These are phyloP conservation scores for Aspergillus sclerotiicarbonarius DNA, from an alignment of 495 filamentous ascomycete genomes.

Conservation along the genomic window DNA sequence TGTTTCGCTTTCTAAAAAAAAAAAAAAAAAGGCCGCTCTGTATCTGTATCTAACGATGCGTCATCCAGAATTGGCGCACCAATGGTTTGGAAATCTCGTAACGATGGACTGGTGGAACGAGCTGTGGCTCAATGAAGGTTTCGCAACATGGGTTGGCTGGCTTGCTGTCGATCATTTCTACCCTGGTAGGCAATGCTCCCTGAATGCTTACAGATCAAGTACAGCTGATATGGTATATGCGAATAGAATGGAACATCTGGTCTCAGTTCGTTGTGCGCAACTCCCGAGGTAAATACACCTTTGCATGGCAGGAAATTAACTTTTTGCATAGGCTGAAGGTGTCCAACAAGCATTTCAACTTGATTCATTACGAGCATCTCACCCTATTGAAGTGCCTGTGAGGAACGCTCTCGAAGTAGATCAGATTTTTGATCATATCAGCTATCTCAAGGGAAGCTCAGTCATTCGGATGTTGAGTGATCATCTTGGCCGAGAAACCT, in stretches of 20 bases:
- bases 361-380: slow-evolving; percentile 83
- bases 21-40: not conserved
- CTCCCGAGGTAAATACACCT: slow-evolving; percentile 48
- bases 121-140: slow-evolving; percentile 95
- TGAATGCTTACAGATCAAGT: not conserved
- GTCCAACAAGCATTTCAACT: slow-evolving; percentile 87
- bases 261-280: slow-evolving; percentile 82
- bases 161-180: slow-evolving; percentile 86
- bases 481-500: slow-evolving; percentile 80
- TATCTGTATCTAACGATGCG: slow-evolving; percentile 13
- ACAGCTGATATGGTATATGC: slow-evolving; percentile 9
- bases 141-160: slow-evolving; percentile 98
- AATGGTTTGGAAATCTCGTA: slow-evolving; percentile 98
- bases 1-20: slow-evolving; percentile 6
- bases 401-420: slow-evolving; percentile 88
- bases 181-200: slow-evolving; percentile 51
- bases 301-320: slow-evolving; percentile 30
- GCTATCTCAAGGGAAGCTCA: slow-evolving; percentile 92
- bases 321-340: slow-evolving; percentile 65
- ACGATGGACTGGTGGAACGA: slow-evolving; percentile 85
- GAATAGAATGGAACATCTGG: slow-evolving; percentile 86
- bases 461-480: slow-evolving; percentile 91
- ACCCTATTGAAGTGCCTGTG: slow-evolving; percentile 93
- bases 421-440: slow-evolving; percentile 94
- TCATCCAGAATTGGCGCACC: slow-evolving; percentile 77